phyloP scores from a whole-genome alignment of 2,329 filamentous ascomycete genomes.

The Davidsoniella eucalypti region DNA sequence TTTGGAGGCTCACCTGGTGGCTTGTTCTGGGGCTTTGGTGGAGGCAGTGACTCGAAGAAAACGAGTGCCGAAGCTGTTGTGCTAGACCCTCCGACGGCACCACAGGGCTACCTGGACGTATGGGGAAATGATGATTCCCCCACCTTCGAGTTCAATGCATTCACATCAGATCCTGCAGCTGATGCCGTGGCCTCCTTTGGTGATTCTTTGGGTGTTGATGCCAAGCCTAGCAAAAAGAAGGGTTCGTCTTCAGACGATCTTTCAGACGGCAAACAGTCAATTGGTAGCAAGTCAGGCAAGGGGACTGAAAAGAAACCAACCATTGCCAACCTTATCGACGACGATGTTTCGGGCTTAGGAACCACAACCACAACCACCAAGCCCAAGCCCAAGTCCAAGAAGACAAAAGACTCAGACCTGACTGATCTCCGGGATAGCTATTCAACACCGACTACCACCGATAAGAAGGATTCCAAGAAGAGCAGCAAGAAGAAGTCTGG shows the following conservation, averaged over 20 bases:
- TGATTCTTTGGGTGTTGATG: slow-evolving; percentile 9
- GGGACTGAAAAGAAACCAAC: too few species aligned
- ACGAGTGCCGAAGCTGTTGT: slow-evolving; percentile 2
- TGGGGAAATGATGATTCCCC: slow-evolving; percentile 3
- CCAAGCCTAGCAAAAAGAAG: slow-evolving; percentile 4
- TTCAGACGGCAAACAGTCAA: too few species aligned
- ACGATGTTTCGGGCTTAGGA: too few species aligned
- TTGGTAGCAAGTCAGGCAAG: too few species aligned
- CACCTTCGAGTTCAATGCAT: neutral
- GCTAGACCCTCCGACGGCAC: neutral
- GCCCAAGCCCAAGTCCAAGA: neutral
- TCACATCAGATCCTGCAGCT: neutral
- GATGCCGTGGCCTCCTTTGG: slow-evolving; percentile 5
- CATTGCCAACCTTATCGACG: too few species aligned
- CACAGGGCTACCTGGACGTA: slow-evolving; percentile 4
- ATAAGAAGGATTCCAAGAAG: neutral
- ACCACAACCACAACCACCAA: too few species aligned
- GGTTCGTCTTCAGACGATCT: neutral
- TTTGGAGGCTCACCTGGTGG: neutral
- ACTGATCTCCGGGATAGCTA: too few species aligned
- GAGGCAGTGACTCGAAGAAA: slow-evolving; percentile 1
- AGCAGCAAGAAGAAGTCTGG: slow-evolving; percentile 19
- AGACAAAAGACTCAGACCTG: slow-evolving; percentile 19
- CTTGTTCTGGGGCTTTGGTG: slow-evolving; percentile 3
- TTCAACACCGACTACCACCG: too few species aligned